Evolutionary conservation across 495 filamentous ascomycete genomes (phyloP).

Genomic region (Gamarada debralockiae): DNA sequence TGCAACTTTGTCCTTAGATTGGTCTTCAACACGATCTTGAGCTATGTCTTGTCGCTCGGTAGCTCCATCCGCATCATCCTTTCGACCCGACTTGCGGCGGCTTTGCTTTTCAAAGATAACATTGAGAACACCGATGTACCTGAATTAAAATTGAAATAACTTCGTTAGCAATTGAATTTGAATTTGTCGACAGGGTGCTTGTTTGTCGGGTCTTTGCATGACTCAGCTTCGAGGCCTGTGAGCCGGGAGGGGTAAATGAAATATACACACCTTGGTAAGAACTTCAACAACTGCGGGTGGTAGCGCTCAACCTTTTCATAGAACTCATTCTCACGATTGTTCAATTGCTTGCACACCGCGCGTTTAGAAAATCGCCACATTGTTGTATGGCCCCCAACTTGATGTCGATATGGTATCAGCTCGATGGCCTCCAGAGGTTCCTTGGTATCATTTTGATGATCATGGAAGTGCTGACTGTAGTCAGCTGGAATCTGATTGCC

Average conservation of each 20-base stretch:
- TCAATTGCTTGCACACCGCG: slow-evolving; percentile 96
- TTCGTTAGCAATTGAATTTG: slow-evolving; percentile 24
- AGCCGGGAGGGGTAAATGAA: slow-evolving; percentile 17
- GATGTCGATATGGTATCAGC: slow-evolving; percentile 93
- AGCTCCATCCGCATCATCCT: slow-evolving; percentile 19
- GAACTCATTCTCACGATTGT: slow-evolving; percentile 96
- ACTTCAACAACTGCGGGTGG: slow-evolving; percentile 84
- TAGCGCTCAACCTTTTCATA: slow-evolving; percentile 91
- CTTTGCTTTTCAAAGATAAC: slow-evolving; percentile 89
- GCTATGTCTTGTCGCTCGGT: slow-evolving; percentile 17
- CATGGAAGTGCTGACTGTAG: slow-evolving; percentile 38
- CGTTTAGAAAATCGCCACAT: slow-evolving; percentile 92
- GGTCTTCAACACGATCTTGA: neutral
- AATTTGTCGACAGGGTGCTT: neutral
- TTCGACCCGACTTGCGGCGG: slow-evolving; percentile 56
- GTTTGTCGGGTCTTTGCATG: slow-evolving; percentile 3
- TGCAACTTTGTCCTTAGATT: neutral
- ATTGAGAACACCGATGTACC: slow-evolving; percentile 96
- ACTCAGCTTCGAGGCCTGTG: slow-evolving; percentile 31
- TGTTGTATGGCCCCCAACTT: slow-evolving; percentile 94
- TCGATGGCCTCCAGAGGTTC: slow-evolving; percentile 87
- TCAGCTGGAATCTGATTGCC: slow-evolving; percentile 22
- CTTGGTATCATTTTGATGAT: slow-evolving; percentile 38
- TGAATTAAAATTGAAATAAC: slow-evolving; percentile 33
- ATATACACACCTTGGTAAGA: slow-evolving; percentile 79